Evolutionary conservation across 1,284 basidiomycete genomes (phyloP).

Genomic region (Lignosus rhinocerotis): DNA sequence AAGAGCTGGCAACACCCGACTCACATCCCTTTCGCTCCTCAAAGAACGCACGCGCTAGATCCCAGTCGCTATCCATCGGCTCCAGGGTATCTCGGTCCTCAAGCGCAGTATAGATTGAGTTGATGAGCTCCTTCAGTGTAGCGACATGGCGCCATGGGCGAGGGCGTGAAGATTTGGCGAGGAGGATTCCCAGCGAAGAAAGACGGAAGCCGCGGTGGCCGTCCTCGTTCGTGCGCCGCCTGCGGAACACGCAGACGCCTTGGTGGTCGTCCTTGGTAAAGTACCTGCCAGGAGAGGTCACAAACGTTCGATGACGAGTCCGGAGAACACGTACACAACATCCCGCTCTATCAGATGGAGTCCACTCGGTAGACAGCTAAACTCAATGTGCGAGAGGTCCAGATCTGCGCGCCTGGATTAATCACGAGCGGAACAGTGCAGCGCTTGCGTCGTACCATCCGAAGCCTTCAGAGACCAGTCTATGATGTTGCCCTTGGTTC

Average conservation of each 20-base stretch:
- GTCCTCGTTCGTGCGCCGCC: constrained; percentile 62
- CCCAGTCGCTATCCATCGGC: constrained; percentile 61
- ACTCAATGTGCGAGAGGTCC: constrained; percentile 69
- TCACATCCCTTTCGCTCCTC: constrained; percentile 54
- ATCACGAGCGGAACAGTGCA: background rate
- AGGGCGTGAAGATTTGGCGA: constrained; percentile 61
- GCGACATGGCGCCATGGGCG: constrained; percentile 71
- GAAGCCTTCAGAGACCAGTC: constrained; percentile 73
- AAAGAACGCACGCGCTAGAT: constrained; percentile 62
- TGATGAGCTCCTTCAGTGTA: constrained; percentile 59
- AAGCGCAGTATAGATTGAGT: constrained; percentile 52
- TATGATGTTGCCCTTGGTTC: constrained; percentile 72
- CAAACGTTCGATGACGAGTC: background rate
- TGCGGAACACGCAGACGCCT: constrained; percentile 70
- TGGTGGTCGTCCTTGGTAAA: constrained; percentile 69
- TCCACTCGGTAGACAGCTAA: constrained; percentile 76
- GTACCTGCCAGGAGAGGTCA: constrained; percentile 46
- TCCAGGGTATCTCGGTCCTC: constrained; percentile 50
- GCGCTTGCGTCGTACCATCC: constrained; percentile 48
- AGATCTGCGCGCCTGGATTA: constrained; percentile 46
- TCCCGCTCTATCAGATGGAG: constrained; percentile 78
- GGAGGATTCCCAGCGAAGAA: constrained; percentile 73
- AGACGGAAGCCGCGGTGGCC: constrained; percentile 78
- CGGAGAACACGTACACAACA: constrained; percentile 52
- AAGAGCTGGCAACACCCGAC: constrained; percentile 50